Evolutionary conservation across 306 rosid species (phyloP), one percentile per base, ranked within the genome.

Genomic region (Cucumis melo): DNA sequence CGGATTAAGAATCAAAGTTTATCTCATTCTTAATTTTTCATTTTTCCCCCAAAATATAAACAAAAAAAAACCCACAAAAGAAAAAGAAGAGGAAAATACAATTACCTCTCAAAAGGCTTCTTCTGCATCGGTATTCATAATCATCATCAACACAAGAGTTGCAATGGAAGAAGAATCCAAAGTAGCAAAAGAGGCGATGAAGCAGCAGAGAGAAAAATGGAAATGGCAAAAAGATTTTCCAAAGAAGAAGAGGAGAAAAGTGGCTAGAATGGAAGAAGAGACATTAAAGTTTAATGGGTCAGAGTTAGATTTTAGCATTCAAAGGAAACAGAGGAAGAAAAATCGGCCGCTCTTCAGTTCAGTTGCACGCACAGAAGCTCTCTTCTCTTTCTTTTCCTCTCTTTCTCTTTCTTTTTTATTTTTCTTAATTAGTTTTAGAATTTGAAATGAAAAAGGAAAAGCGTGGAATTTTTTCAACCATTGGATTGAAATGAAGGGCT

Each of bases 401-500:
- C 44, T 78, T 39, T 72, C 14, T 32, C 21, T 8, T 38, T 13
- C 36, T 20, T 73, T 42, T 72, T 14, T 23, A 10, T 54, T 41
- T 23, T 73, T 54, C 29, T 27, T 27, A 27, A 27, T 27, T 27
- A 27, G 29, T 53, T 17, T 63, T 62, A 24, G 32, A 42, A 23
- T 46, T 34, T 8, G 20, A 36, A 64, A 39, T 20, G 6, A 2
- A 20, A 20, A 32, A 11, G 16, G 32, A 34, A 46, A 74, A 48
- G 57, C 6, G 63, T 48, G 46, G 55, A 68, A 71, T 71, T 0
- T 46, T 46, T 1, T 0, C 34, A 32, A 34, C 82, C 80, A 75
- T 80, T 15, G 5, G 84, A 82, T 83, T 5, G 2, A 39, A 59
- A 29, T 51, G 14, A 58, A 82, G 79, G 88, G 81, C 15, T 1